These are phyloP conservation scores for Macadamia integrifolia DNA, from an alignment of 164 flowering plant genomes.

Conservation along the genomic window DNA sequence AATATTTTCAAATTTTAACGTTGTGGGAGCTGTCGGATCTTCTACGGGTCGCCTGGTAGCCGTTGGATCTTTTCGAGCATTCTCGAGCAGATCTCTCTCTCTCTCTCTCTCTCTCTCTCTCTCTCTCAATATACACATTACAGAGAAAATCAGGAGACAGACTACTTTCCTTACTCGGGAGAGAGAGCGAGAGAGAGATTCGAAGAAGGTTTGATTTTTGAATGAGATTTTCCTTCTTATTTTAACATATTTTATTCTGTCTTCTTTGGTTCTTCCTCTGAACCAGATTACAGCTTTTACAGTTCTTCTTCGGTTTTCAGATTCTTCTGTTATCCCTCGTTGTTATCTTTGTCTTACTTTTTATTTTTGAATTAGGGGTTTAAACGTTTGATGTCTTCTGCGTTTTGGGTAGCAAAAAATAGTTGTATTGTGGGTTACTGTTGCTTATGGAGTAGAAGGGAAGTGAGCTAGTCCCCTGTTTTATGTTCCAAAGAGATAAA, in stretches of 20 bases:
- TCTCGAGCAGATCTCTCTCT: not conserved
- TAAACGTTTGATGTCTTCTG: conserved; percentile 13
- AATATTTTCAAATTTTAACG: conserved; percentile 12
- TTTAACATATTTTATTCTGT: not conserved
- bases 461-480: not conserved
- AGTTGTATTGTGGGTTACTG: not conserved
- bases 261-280: not conserved
- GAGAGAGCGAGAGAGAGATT: not conserved
- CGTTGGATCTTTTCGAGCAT: conserved; percentile 11
- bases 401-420: not conserved
- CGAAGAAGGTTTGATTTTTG: conserved; percentile 11
- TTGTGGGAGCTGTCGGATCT: conserved; percentile 18
- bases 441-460: not conserved
- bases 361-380: not conserved
- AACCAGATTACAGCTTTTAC: not conserved
- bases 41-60: conserved; percentile 1
- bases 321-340: not conserved
- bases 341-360: not conserved
- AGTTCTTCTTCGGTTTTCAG: not conserved
- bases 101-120: not conserved
- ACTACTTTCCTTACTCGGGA: not conserved
- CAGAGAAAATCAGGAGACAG: conserved; percentile 1
- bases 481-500: not conserved
- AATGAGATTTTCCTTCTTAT: not conserved
- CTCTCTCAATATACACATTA: not conserved